Percentiles rank a stretch among this genome's conserved stretches.
phyloP scores from a whole-genome alignment of 2,329 filamentous ascomycete species.

The Fusarium longipes region DNA sequence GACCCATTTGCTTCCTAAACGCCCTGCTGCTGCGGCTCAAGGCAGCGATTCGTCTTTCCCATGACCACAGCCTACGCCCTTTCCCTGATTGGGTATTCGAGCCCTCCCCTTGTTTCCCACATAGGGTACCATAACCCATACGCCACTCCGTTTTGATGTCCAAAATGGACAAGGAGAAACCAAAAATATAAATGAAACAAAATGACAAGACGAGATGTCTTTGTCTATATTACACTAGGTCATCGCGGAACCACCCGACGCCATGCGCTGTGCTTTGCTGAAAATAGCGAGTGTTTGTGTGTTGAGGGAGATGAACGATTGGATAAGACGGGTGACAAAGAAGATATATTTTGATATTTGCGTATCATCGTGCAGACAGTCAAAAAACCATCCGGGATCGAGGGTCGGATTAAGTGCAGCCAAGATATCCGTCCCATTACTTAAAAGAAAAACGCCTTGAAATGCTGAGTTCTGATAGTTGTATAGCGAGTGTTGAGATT shows the following conservation, averaged over 20 bases:
- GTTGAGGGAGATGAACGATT: conserved; percentile 31
- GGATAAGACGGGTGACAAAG: conserved; percentile 39
- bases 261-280: conserved; percentile 45
- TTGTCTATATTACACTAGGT: conserved; percentile 48
- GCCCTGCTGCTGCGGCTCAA: conserved; percentile 42
- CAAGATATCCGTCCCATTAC: conserved; percentile 17
- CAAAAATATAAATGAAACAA: conserved; percentile 39
- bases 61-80: conserved; percentile 23
- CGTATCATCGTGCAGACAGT: conserved; percentile 42
- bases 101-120: conserved; percentile 32
- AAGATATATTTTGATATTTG: conserved; percentile 35
- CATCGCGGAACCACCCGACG: conserved; percentile 40
- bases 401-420: conserved; percentile 21
- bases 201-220: conserved; percentile 32
- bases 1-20: conserved; percentile 37
- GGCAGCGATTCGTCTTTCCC: conserved; percentile 34
- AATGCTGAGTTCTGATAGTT: conserved; percentile 37
- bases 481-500: conserved; percentile 25
- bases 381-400: conserved; percentile 19
- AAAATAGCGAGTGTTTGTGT: conserved; percentile 39
- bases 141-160: conserved; percentile 44
- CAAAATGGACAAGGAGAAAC: conserved; percentile 37
- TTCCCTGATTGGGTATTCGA: conserved; percentile 32
- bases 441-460: conserved; percentile 35
- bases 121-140: conserved; percentile 28